phyloP scores from a whole-genome alignment of 208 protist species.

The Crithidia expoeki region DNA sequence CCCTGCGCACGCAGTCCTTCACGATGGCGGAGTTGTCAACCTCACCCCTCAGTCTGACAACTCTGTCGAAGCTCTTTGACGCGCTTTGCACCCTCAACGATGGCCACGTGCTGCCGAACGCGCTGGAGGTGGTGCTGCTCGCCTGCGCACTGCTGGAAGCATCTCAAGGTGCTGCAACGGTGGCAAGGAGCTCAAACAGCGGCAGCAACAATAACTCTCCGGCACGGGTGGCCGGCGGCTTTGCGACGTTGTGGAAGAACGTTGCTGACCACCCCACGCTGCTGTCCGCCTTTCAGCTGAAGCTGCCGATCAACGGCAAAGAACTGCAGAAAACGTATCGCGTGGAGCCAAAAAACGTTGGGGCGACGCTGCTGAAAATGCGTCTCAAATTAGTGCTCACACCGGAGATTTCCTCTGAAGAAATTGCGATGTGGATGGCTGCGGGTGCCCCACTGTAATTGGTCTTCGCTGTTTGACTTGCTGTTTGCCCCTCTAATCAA shows the following conservation, averaged over 20 bases:
- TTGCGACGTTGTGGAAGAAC: conserved; percentile 35
- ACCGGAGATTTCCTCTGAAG: conserved; percentile 32
- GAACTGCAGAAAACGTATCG: conserved; percentile 53
- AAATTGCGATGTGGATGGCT: conserved; percentile 27
- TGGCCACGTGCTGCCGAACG: conserved; percentile 41
- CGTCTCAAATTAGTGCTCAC: conserved; percentile 61
- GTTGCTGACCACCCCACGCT: conserved; percentile 50
- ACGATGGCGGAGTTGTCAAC: conserved; percentile 25
- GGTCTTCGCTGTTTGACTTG: no score
- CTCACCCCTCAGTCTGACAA: conserved; percentile 14
- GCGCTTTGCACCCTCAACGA: conserved; percentile 63
- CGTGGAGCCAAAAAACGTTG: conserved; percentile 54
- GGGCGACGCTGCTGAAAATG: conserved; percentile 50
- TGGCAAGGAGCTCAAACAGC: background rate
- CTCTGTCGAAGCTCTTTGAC: conserved; percentile 59
- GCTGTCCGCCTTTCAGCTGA: conserved; percentile 43
- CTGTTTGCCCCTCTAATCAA: no score
- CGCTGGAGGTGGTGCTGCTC: conserved; percentile 65
- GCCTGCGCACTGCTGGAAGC: conserved; percentile 58
- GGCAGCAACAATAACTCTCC: background rate
- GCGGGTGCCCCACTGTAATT: conserved; percentile 12
- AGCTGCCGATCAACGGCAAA: conserved; percentile 71
- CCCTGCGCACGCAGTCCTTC: conserved; percentile 37
- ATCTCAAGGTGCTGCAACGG: background rate
- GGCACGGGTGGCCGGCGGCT: conserved; percentile 4